Evolutionary conservation across 2,329 filamentous ascomycete species (phyloP), one percentile per base, ranked within the genome.

Genomic region (Chlorencoelia australis): DNA sequence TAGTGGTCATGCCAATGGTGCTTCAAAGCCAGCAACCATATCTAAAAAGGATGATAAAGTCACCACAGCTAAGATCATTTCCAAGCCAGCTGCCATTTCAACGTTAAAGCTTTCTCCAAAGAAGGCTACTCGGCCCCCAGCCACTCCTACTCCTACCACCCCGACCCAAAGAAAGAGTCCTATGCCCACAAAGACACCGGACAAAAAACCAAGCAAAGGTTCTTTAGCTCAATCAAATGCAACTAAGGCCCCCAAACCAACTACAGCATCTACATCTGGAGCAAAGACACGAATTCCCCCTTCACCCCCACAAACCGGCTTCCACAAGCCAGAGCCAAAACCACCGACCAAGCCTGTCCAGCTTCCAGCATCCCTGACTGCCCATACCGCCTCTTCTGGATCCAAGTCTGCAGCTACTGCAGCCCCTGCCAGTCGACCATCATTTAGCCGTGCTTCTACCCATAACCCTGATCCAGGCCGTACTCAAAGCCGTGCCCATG

Each of bases 261-360:
- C 43, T 47, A 14, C 41, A 34, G 43, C 42, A 30, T 42, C 41
- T 14, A 33, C 41, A 17, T 25, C 49, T 8, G 33, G 32, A 13
- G n/a, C 18, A 8, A 55, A 51, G 41, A 47, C 46, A 18, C 47
- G 44, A 38, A 50, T 48, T 21, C 46, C 40, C 18, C 34, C 49
- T 18, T 52, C 51, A n/a, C 51, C 52, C 18, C 50, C 51, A 22
- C 51, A 52, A 28, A 47, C 46, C 27, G 53, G 51, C 32, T 69
- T 70, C 42, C 60, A 66, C 18, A 79, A 77, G 51, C 71, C 74
- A 7, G 79, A 75, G 54, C 60, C 68, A 26, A 78, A 75, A 57
- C 84, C 81, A 8, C 78, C 78, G 2, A 86, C 82, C 2, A 73
- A 75, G 37, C 79, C 80, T 7, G 64, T 77, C 34, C 73, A 72